phyloP scores from a whole-genome alignment of 2,329 filamentous ascomycete species.

The Ceratocystis ficicola region DNA sequence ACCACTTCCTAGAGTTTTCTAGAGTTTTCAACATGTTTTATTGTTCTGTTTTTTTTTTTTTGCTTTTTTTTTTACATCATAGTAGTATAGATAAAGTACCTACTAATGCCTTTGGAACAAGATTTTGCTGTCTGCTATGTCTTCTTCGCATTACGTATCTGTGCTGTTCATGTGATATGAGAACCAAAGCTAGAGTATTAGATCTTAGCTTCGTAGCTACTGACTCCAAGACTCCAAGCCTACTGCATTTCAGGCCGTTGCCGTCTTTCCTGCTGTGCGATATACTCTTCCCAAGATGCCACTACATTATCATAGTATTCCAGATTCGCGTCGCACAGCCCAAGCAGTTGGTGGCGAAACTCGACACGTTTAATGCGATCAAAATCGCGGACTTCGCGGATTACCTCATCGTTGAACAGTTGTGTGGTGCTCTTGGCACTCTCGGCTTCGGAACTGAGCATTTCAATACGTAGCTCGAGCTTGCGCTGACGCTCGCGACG shows the following conservation, averaged over 20 bases:
- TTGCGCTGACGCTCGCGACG: slow-evolving; percentile 78
- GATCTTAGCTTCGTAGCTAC: neutral
- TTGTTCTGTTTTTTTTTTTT: neutral
- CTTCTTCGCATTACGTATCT: slow-evolving; percentile 12
- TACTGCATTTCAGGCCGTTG: slow-evolving; percentile 24
- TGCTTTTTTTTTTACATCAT: neutral
- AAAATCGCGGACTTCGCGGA: slow-evolving; percentile 85
- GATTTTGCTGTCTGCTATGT: neutral
- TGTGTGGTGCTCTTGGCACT: slow-evolving; percentile 74
- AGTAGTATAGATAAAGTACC: neutral
- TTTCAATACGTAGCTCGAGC: slow-evolving; percentile 83
- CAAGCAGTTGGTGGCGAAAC: slow-evolving; percentile 76
- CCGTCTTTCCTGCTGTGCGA: slow-evolving; percentile 66
- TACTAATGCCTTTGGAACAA: neutral
- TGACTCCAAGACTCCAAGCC: too few species aligned
- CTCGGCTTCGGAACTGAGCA: slow-evolving; percentile 81
- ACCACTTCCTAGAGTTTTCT: neutral
- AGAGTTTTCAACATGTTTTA: neutral
- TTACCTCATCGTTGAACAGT: slow-evolving; percentile 90
- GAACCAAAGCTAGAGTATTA: slow-evolving; percentile 3
- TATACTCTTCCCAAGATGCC: slow-evolving; percentile 77
- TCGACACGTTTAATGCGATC: slow-evolving; percentile 92
- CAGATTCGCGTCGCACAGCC: slow-evolving; percentile 72
- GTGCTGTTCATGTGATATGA: neutral
- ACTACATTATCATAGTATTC: slow-evolving; percentile 72